Base-by-base conservation (phyloP, 805 yeast genomes). In the Blastobotrys mokoenaii region DNA sequence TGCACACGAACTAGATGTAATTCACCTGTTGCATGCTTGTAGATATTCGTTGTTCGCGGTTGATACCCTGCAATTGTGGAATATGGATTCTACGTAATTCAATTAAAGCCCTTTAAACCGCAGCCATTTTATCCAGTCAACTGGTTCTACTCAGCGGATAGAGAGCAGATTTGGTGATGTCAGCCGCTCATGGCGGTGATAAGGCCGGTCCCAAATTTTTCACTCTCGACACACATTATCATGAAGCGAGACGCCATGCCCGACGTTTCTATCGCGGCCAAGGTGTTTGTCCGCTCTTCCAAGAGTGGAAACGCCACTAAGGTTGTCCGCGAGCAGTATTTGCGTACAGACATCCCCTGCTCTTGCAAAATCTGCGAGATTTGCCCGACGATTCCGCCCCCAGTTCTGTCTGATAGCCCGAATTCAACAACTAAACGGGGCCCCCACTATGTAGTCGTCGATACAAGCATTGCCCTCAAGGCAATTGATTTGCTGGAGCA, bases 311-410 rank as follows among this genome's bases (percentile, higher is more conserved):
- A 82, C 38, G 96, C 97, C 3, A 74, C 88, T 31, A 90, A 93
- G 62, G 76, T 93, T 22, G 95, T 90, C 8, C 74, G 97, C 53
- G 99, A 93, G 61, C 98, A 90, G 64, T 93, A 93, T 60, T 69
- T 93, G 46, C 75, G 98, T 63, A 78, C 77, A 44, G 99, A 93
- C 64, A 87, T 93, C 42, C 95, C 97, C 15, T 93, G 98, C 64
- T 79, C 82, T 44, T 85, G 96, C 2, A 71, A 68, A 51, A 68
- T 76, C 1, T 93, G 98, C 64, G 57, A 65, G 8, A 60, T 57
- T 31, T 93, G 99, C 63, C 65, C 68, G 10, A 72, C 79, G 45
- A 55, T 77, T n/a, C 80, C 82, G 1, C 70, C 66, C 38, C 79
- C 88, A 36, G 69, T 83, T n/a, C 69, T 90, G 37, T 76, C 86